These are phyloP conservation scores for Euphorbia tirucalli DNA, from an alignment of 345 rosid genomes.

Conservation along the genomic window DNA sequence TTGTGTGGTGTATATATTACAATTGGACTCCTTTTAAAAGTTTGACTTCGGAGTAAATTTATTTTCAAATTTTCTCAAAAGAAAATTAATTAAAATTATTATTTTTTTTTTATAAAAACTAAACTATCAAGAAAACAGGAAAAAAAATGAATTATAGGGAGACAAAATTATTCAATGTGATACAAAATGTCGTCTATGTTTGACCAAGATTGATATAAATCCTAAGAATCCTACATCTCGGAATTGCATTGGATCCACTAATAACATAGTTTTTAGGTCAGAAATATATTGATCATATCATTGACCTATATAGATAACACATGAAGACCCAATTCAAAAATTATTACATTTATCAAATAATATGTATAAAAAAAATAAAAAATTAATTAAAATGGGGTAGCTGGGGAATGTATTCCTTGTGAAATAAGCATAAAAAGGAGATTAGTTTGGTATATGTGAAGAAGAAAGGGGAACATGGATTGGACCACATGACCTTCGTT, in stretches of 20 bases:
- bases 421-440: too few relatives aligned
- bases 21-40: too few relatives aligned
- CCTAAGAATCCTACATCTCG: constrained; percentile 14
- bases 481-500: constrained; percentile 57
- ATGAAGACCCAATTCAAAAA: not conserved
- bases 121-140: not conserved
- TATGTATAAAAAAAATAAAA: constrained; percentile 32
- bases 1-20: too few relatives aligned
- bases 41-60: too few relatives aligned
- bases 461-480: constrained; percentile 42
- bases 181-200: constrained; percentile 14
- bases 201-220: constrained; percentile 20
- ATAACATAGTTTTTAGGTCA: constrained; percentile 20
- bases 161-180: not conserved
- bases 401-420: too few relatives aligned
- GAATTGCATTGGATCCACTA: constrained; percentile 35
- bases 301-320: constrained; percentile 28
- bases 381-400: too few relatives aligned
- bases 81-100: too few relatives aligned
- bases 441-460: constrained; percentile 32
- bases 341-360: constrained; percentile 32
- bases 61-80: too few relatives aligned
- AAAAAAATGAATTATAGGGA: not conserved
- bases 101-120: too few relatives aligned
- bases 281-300: constrained; percentile 46